phyloP scores from a whole-genome alignment of 257 asterid genomes.

The Coffea eugenioides region DNA sequence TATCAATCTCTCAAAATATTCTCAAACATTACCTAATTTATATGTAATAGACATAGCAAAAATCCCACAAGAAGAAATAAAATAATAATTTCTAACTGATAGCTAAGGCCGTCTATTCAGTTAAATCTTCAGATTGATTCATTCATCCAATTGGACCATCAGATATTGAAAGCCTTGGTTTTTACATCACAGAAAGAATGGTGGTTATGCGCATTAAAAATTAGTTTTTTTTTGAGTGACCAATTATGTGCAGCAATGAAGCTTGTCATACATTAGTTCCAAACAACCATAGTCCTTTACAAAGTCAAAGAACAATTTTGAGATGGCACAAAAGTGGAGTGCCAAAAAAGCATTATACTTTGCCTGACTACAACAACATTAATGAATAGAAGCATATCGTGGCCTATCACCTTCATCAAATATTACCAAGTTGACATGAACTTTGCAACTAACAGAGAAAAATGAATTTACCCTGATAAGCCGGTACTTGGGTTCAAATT shows the following conservation, averaged over 20 bases:
- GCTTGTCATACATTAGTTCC: not conserved
- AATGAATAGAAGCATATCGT: not conserved
- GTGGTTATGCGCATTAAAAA: not conserved
- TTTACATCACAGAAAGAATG: not conserved
- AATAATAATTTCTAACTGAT: not conserved
- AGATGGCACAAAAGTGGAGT: not conserved
- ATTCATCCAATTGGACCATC: not conserved
- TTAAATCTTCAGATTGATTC: not conserved
- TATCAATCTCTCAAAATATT: not conserved
- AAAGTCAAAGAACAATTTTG: not conserved
- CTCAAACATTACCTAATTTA: not conserved
- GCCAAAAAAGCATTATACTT: not conserved
- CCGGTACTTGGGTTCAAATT: slow-evolving; percentile 84
- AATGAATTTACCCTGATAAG: slow-evolving; percentile 68
- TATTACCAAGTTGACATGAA: not conserved
- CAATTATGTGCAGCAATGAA: not conserved
- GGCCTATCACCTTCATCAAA: not conserved
- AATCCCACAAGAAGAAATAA: not conserved
- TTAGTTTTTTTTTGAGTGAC: not conserved
- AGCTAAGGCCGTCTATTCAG: not conserved
- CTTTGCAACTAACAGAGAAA: not conserved
- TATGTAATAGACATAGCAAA: not conserved
- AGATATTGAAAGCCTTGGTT: not conserved
- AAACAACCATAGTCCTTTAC: not conserved
- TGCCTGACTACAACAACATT: not conserved